These are phyloP conservation scores for Sugiyamaella japonica DNA, from an alignment of 1,139 yeast species.

Conservation along the genomic window DNA sequence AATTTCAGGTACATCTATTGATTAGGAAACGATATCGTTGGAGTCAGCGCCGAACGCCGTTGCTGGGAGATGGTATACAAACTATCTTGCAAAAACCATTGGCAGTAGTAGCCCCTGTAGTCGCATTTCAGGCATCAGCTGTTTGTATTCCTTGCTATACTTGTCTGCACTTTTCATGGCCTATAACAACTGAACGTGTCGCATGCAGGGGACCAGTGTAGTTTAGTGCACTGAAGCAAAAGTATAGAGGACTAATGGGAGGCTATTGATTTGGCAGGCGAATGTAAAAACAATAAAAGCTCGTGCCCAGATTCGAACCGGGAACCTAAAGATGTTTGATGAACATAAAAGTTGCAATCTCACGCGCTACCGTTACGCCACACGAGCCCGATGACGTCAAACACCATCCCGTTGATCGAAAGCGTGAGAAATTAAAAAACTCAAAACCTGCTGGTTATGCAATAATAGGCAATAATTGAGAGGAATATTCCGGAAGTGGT, in stretches of 20 bases:
- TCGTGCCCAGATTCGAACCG: conserved; percentile 18
- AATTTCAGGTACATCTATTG: not conserved
- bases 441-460: no score
- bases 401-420: not conserved
- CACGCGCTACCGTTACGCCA: conserved; percentile 20
- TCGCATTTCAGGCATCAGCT: no score
- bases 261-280: not conserved
- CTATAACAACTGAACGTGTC: not conserved
- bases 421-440: no score
- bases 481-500: no score
- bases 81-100: no score
- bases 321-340: conserved; percentile 16
- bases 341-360: conserved; percentile 14
- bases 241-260: not conserved
- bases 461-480: no score
- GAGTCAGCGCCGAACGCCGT: no score
- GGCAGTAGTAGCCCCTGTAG: no score
- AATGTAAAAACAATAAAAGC: conserved; percentile 2
- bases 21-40: not conserved
- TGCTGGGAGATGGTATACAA: no score
- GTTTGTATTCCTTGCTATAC: no score
- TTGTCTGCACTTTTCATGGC: no score
- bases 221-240: no score
- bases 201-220: not conserved
- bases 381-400: conserved; percentile 6